Percentiles rank a stretch among this genome's conserved stretches.
Conservation (phyloP, 164 flowering plant genomes). For the Dillenia turbinata region DNA sequence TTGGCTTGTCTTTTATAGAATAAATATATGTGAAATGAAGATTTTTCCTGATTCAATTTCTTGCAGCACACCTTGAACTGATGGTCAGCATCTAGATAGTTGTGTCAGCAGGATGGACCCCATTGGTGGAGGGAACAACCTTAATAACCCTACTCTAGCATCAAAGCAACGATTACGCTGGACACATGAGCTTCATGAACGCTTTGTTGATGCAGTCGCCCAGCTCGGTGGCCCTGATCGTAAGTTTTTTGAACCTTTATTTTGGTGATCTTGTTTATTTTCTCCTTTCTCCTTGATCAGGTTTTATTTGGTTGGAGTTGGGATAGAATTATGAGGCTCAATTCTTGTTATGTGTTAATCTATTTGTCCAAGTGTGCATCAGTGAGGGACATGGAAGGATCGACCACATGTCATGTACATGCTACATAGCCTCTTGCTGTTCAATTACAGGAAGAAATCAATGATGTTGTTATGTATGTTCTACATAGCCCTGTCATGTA, state of each 20-base stretch:
- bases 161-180: conserved; percentile 90
- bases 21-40: conserved; percentile 2
- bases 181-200: conserved; percentile 94
- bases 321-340: no score
- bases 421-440: no score
- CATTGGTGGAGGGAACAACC: conserved; percentile 36
- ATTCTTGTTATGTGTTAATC: no score
- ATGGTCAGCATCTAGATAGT: conserved; percentile 33
- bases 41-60: conserved; percentile 34
- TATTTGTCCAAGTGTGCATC: no score
- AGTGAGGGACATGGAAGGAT: no score
- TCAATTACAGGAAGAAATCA: no score
- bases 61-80: conserved; percentile 23
- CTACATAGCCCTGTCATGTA: no score
- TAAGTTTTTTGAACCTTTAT: conserved; percentile 30
- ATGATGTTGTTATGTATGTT: no score
- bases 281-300: no score
- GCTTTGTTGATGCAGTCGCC: conserved; percentile 89
- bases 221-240: conserved; percentile 97
- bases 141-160: conserved; percentile 43
- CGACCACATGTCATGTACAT: no score
- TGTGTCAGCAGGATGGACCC: conserved; percentile 33
- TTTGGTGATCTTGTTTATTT: neutral
- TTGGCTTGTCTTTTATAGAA: no score
- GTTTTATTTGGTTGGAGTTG: neutral